A percentile compares a stretch with the other conserved stretches of the same genome.
Evolutionary conservation across 768 basidiomycete species (phyloP).

Genomic region (Rhizopogon sp.): DNA sequence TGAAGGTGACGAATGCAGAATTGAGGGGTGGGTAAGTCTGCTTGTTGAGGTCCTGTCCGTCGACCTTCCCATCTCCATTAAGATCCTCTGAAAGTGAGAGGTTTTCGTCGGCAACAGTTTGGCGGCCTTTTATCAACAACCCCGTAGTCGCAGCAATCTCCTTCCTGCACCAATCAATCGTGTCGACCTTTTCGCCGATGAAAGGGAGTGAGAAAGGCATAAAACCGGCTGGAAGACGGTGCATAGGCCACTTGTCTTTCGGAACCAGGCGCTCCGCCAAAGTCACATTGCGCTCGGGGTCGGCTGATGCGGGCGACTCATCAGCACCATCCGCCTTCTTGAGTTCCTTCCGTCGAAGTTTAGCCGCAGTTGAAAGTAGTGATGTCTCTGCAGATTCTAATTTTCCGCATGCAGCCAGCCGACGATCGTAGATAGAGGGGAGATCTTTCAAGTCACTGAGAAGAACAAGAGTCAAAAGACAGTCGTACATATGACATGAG

Average conservation of each 20-base stretch:
- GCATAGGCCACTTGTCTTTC: conserved; percentile 67
- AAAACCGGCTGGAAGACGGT: conserved; percentile 56
- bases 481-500: not conserved
- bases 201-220: conserved; percentile 57
- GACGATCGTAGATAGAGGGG: conserved; percentile 76
- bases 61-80: conserved; percentile 6
- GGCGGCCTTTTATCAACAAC: conserved; percentile 48
- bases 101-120: conserved; percentile 14
- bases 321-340: conserved; percentile 36
- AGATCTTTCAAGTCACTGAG: conserved; percentile 78
- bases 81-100: conserved; percentile 19
- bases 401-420: conserved; percentile 65
- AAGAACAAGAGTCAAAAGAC: not conserved
- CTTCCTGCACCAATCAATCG: conserved; percentile 82
- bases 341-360: conserved; percentile 53
- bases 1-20: conserved; percentile 87
- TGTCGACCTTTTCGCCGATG: conserved; percentile 85
- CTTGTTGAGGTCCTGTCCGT: conserved; percentile 6
- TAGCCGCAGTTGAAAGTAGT: conserved; percentile 70
- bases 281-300: conserved; percentile 24
- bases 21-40: conserved; percentile 53
- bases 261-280: conserved; percentile 60
- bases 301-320: conserved; percentile 21
- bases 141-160: conserved; percentile 60
- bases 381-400: conserved; percentile 84